Evolutionary conservation across 176 grass and related monocot species (phyloP), one percentile per base, ranked within the genome.

Genomic region (Oryza nivara): DNA sequence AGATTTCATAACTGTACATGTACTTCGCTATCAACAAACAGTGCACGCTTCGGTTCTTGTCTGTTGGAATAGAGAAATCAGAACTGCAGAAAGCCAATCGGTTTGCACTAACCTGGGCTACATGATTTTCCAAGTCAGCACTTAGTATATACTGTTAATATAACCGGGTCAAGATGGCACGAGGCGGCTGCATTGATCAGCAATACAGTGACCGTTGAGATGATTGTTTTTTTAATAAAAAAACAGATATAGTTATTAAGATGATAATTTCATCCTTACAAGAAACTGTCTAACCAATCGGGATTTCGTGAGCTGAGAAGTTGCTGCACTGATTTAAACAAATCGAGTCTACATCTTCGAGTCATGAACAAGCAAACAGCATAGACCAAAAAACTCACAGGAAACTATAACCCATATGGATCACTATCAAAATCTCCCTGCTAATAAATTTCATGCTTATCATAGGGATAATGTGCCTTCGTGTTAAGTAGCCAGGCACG

Each of bases 251-350:
- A 74, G 3, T 75, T 60, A 78, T 75, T 60, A 78, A 20, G 41
- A 71, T 7, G 78, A 86, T 67, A 67, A 76, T 82, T 67, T 86
- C 83, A 41, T 77, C 17, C 19, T 10, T 4, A 9, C 78, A 89
- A 86, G 83, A 30, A 82, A 89, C 72, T 66, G 65, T 12, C 23
- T 8, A 36, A 17, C 34, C 58, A 65, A 75, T 72, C 47, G 6
- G 28, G 10, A 5, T 44, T 40, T 9, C 16, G 14, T 5, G 77
- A 81, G n/a, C 34, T 77, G 51, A 38, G 16, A 84, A 40, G 8
- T 76, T 45, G 45, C 12, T 56, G 7, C 2, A 49, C 16, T 54
- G 13, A 26, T 15, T 41, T 34, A 66, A 79, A 61, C 12, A 6
- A 45, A 35, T 48, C 6, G 3, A 52, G 14, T 75, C 49, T 38